Percentiles rank a stretch among this genome's conserved stretches.
Evolutionary conservation across 108 stramenopile genomes (phyloP).

Genomic region (Epithemia pelagica): DNA sequence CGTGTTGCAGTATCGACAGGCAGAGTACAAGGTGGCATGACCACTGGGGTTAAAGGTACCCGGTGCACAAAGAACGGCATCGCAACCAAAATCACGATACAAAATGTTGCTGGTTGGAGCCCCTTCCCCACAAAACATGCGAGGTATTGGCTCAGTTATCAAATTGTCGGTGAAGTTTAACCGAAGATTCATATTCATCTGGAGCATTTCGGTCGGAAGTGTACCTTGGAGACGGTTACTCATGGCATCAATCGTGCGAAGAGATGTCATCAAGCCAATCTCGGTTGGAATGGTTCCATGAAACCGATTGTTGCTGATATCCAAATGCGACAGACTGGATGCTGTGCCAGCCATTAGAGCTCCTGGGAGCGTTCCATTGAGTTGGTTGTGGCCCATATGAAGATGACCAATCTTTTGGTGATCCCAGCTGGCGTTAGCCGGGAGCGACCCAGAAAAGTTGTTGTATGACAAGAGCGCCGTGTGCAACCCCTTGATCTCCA

Average conservation of each 20-base stretch:
- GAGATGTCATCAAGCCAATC: slow-evolving; percentile 24
- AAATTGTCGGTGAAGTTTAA: slow-evolving; percentile 41
- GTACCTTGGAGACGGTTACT: slow-evolving; percentile 24
- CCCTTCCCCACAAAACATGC: slow-evolving; percentile 30
- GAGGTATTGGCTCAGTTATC: slow-evolving; percentile 46
- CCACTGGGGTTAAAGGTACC: slow-evolving; percentile 56
- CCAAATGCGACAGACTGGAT: background rate
- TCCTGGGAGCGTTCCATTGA: slow-evolving; percentile 30
- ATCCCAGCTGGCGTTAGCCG: background rate
- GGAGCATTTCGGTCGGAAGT: slow-evolving; percentile 22
- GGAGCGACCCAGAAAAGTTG: slow-evolving; percentile 22
- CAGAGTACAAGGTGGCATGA: slow-evolving; percentile 29
- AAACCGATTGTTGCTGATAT: slow-evolving; percentile 14
- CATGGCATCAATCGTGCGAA: slow-evolving; percentile 22
- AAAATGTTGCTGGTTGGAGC: slow-evolving; percentile 20
- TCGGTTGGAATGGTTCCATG: slow-evolving; percentile 41
- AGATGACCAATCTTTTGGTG: slow-evolving; percentile 5
- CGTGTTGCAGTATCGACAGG: slow-evolving; percentile 32
- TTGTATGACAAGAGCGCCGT: slow-evolving; percentile 15
- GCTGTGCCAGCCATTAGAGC: background rate
- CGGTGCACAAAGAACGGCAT: slow-evolving; percentile 51
- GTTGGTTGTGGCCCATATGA: slow-evolving; percentile 16
- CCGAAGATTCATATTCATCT: slow-evolving; percentile 20
- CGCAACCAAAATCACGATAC: slow-evolving; percentile 52
- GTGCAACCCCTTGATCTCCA: background rate